Evolutionary conservation across 805 yeast genomes (phyloP).

Genomic region (Candida sonorensis): DNA sequence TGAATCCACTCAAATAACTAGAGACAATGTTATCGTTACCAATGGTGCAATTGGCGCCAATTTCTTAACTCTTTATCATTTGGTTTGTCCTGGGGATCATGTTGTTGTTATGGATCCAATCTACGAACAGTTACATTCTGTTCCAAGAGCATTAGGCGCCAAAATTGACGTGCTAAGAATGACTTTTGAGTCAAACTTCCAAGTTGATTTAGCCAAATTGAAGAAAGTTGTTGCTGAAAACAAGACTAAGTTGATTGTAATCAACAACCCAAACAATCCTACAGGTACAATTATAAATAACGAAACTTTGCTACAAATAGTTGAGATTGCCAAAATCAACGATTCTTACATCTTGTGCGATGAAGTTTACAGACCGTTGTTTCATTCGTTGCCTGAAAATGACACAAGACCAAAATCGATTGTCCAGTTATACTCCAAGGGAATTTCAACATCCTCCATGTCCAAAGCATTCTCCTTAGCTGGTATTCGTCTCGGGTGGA

Average conservation of each 20-base stretch:
- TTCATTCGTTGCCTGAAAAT: constrained; percentile 29
- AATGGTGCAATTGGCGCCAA: constrained; percentile 55
- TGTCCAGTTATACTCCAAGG: constrained; percentile 34
- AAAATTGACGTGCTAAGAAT: constrained; percentile 32
- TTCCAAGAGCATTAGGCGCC: constrained; percentile 40
- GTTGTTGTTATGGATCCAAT: constrained; percentile 42
- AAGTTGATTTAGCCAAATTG: constrained; percentile 32
- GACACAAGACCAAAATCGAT: constrained; percentile 30
- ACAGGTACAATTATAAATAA: constrained; percentile 37
- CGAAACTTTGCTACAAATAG: constrained; percentile 28
- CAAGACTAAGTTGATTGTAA: constrained; percentile 34
- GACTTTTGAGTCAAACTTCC: constrained; percentile 27
- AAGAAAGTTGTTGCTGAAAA: constrained; percentile 24
- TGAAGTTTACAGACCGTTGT: constrained; percentile 50
- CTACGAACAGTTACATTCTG: constrained; percentile 43
- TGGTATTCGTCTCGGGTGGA: constrained; percentile 50
- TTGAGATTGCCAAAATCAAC: constrained; percentile 29
- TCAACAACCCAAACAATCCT: constrained; percentile 45
- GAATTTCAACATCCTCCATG: constrained; percentile 42
- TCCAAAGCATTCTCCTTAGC: constrained; percentile 51
- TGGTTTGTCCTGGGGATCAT: constrained; percentile 39
- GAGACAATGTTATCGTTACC: constrained; percentile 38
- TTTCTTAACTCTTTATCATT: constrained; percentile 36
- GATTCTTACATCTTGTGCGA: constrained; percentile 37
- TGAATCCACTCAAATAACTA: no score